Percentiles rank a stretch among this genome's conserved stretches.
phyloP scores from a whole-genome alignment of 192 early-diverging fungal genomes.

The Umbelopsis sp. region DNA sequence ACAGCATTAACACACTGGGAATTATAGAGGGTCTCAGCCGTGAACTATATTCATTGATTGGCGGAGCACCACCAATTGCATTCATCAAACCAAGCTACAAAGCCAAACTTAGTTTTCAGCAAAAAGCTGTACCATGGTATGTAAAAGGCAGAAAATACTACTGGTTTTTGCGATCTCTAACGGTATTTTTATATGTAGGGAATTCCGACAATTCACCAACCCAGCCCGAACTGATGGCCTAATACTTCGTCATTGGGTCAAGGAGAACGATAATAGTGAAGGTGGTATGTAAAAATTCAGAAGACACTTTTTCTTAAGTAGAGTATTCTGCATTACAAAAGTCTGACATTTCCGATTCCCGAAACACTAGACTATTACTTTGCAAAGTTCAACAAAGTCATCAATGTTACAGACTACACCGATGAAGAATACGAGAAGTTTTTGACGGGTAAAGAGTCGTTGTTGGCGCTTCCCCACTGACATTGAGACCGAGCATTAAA shows the following conservation, averaged over 20 bases:
- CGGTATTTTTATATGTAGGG: conserved; percentile 45
- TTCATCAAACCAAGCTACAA: conserved; percentile 64
- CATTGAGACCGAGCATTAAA: too few species aligned
- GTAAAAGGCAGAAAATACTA: not conserved
- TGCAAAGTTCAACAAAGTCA: conserved; percentile 74
- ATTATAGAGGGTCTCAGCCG: conserved; percentile 55
- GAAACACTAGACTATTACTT: conserved; percentile 66
- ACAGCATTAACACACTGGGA: not conserved
- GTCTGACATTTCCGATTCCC: not conserved
- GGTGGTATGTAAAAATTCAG: conserved; percentile 4
- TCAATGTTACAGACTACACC: conserved; percentile 72
- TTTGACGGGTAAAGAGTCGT: conserved; percentile 50
- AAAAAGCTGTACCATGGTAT: conserved; percentile 69
- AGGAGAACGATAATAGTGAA: conserved; percentile 57
- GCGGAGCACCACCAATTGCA: conserved; percentile 67
- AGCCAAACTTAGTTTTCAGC: conserved; percentile 72
- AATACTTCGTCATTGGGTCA: conserved; percentile 78
- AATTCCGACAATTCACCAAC: conserved; percentile 70
- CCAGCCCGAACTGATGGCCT: conserved; percentile 78
- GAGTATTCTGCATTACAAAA: not conserved
- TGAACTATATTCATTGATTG: conserved; percentile 68
- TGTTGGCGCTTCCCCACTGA: too few species aligned
- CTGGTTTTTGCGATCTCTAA: not conserved
- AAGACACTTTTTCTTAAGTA: not conserved
- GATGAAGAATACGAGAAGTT: conserved; percentile 85